Conservation (phyloP, 345 rosid genomes). For the sweet orange (Citrus sinensis) region DNA sequence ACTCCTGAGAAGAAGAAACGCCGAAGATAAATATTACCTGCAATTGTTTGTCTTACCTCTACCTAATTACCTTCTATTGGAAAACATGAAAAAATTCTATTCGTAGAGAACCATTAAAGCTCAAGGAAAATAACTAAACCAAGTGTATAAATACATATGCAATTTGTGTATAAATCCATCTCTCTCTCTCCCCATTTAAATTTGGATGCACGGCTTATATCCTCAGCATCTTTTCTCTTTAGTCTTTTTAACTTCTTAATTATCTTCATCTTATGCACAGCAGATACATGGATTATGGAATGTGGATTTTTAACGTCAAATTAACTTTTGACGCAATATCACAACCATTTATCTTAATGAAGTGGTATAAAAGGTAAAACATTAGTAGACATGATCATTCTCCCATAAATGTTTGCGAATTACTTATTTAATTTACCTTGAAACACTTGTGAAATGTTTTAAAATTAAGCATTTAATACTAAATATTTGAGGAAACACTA, state of each 20-base stretch:
- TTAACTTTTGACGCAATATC: not conserved
- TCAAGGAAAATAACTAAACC: not conserved
- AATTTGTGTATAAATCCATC: not conserved
- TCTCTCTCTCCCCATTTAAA: not conserved
- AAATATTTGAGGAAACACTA: too few relatives aligned
- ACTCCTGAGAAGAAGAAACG: conserved; percentile 38
- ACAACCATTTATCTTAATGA: not conserved
- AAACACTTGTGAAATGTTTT: too few relatives aligned
- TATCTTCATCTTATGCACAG: too few relatives aligned
- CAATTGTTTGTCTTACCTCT: not conserved
- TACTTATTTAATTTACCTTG: too few relatives aligned
- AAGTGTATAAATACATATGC: not conserved
- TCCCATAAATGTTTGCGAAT: too few relatives aligned
- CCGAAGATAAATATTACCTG: conserved; percentile 1
- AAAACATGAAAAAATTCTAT: not conserved
- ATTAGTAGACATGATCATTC: not conserved
- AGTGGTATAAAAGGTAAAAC: not conserved
- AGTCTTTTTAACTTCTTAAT: not conserved
- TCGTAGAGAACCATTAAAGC: not conserved
- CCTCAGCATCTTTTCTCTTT: not conserved
- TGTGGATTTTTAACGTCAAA: not conserved
- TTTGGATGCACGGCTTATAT: not conserved
- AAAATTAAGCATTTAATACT: too few relatives aligned
- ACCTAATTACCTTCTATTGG: not conserved
- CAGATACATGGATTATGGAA: not conserved